Percentiles rank a stretch among this genome's conserved stretches.
phyloP scores from a whole-genome alignment of 345 rosid species.

The Alliaria petiolata region DNA sequence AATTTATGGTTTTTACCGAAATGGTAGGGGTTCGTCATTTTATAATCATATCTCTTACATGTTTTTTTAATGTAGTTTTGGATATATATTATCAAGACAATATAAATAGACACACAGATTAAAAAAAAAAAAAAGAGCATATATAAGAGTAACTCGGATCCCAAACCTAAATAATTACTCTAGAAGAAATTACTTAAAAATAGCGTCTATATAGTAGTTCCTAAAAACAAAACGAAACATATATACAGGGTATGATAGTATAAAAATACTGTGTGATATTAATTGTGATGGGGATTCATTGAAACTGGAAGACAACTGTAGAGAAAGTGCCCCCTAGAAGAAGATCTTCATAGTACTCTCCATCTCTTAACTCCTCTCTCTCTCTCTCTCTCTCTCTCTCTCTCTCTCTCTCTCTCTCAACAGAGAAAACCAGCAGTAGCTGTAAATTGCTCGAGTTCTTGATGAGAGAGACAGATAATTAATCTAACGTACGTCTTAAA shows the following conservation, averaged over 20 bases:
- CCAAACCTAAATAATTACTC: neutral
- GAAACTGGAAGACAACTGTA: slow-evolving; percentile 68
- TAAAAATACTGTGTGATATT: slow-evolving; percentile 1
- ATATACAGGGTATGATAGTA: neutral
- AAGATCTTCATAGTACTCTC: slow-evolving; percentile 33
- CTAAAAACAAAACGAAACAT: slow-evolving; percentile 1
- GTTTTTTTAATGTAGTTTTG: neutral
- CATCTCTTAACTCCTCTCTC: neutral
- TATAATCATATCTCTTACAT: neutral
- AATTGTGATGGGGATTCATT: slow-evolving; percentile 35
- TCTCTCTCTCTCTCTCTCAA: neutral
- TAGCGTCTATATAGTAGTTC: neutral
- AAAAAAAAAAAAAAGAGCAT: neutral
- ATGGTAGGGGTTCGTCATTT: neutral
- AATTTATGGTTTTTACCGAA: no score
- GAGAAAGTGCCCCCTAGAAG: slow-evolving; percentile 42
- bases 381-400: no score
- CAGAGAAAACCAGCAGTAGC: slow-evolving; percentile 21
- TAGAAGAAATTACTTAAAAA: neutral
- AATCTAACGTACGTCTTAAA: slow-evolving; percentile 22
- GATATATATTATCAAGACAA: neutral
- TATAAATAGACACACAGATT: no score
- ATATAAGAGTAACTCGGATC: slow-evolving; percentile 1
- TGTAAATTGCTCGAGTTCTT: slow-evolving; percentile 18
- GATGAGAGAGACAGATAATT: slow-evolving; percentile 27